Evolutionary conservation across 305 asterid genomes (phyloP).

Genomic region (Plantago coronopus): DNA sequence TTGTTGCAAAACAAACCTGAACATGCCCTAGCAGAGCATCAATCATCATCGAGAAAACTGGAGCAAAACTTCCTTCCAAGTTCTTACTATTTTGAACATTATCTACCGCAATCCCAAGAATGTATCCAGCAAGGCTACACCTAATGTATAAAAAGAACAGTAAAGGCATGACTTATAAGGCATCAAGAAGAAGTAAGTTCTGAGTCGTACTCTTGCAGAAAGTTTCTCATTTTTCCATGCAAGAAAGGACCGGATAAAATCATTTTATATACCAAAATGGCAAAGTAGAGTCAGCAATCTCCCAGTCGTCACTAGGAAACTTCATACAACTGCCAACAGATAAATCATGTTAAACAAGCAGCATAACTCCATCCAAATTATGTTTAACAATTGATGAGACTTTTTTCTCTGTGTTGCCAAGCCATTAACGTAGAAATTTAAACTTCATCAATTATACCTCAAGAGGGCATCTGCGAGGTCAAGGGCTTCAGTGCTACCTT

Average conservation of each 20-base stretch:
- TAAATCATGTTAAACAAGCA: constrained; percentile 24
- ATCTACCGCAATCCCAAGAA: constrained; percentile 55
- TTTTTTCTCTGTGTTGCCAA: background rate
- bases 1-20: constrained; percentile 47
- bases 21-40: constrained; percentile 75
- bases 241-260: constrained; percentile 21
- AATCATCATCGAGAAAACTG: constrained; percentile 63
- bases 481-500: constrained; percentile 73
- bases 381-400: constrained; percentile 3
- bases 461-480: constrained; percentile 63
- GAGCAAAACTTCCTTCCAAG: constrained; percentile 49
- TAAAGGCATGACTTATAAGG: constrained; percentile 22
- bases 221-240: background rate
- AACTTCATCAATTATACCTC: constrained; percentile 47
- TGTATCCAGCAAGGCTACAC: constrained; percentile 73
- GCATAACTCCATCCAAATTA: constrained; percentile 2
- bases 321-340: constrained; percentile 65
- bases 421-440: constrained; percentile 8
- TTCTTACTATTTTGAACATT: constrained; percentile 43
- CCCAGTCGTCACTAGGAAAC: constrained; percentile 88
- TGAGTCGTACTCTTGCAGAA: background rate
- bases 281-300: constrained; percentile 80
- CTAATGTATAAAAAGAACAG: constrained; percentile 35
- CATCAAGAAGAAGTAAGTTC: constrained; percentile 14
- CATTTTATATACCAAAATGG: constrained; percentile 64